These are phyloP conservation scores for Alternaria alternata DNA, from an alignment of 2,329 filamentous ascomycete genomes.

Conservation along the genomic window DNA sequence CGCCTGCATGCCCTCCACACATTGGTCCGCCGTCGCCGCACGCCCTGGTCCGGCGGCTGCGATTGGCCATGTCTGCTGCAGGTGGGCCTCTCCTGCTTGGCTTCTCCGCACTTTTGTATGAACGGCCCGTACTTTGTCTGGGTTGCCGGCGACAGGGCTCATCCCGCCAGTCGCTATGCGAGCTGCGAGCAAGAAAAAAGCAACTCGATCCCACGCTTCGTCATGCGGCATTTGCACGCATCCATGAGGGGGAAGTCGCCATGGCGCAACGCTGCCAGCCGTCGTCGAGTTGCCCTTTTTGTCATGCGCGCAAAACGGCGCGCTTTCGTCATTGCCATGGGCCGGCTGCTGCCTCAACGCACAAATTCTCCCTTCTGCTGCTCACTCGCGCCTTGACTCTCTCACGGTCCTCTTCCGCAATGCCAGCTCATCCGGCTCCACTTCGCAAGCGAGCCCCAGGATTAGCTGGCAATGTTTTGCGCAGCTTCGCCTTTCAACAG, in stretches of 20 bases:
- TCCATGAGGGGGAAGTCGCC: constrained; percentile 17
- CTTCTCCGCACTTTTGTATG: constrained; percentile 31
- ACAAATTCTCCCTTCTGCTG: constrained; percentile 6
- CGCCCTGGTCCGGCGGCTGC: neutral
- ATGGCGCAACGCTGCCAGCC: constrained; percentile 30
- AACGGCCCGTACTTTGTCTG: constrained; percentile 30
- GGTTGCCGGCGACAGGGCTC: constrained; percentile 20
- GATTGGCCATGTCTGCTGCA: neutral
- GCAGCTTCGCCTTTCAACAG: constrained; percentile 18
- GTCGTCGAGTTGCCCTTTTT: constrained; percentile 5
- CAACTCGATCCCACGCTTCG: constrained; percentile 28
- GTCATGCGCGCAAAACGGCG: constrained; percentile 8
- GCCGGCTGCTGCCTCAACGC: constrained; percentile 10
- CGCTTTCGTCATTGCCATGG: constrained; percentile 6
- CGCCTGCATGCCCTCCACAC: constrained; percentile 13
- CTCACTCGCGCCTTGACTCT: constrained; percentile 4
- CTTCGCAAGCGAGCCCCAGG: constrained; percentile 23
- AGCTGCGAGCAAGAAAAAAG: constrained; percentile 24
- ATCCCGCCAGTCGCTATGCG: constrained; percentile 19
- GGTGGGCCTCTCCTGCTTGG: constrained; percentile 15
- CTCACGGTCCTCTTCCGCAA: constrained; percentile 12
- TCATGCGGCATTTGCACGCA: constrained; percentile 24
- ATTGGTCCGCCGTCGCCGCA: constrained; percentile 5
- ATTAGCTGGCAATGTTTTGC: constrained; percentile 6
- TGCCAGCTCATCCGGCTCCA: constrained; percentile 29